Conservation (phyloP, 2,329 filamentous ascomycete species). For the Trichoderma asperellum region DNA sequence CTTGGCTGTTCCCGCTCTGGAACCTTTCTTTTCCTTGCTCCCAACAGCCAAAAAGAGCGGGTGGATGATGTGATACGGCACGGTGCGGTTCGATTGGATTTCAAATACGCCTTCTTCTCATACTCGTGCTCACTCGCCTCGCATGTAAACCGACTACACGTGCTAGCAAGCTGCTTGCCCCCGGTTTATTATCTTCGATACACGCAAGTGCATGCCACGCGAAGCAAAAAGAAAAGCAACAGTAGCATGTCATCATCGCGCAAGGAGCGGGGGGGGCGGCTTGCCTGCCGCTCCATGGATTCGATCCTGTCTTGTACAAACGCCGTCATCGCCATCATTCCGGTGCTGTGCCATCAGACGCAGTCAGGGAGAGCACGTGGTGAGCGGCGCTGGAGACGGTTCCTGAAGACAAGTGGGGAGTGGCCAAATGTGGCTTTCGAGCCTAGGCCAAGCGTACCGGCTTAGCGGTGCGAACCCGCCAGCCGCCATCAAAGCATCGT, state of each 20-base stretch:
- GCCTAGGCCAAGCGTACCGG: constrained; percentile 1
- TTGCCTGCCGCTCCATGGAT: neutral
- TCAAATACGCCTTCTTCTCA: neutral
- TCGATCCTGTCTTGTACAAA: neutral
- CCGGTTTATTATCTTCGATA: neutral
- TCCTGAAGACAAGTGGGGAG: constrained; percentile 25
- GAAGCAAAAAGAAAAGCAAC: neutral
- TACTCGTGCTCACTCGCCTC: neutral
- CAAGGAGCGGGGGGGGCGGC: constrained; percentile 8
- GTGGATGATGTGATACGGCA: neutral
- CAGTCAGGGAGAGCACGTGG: constrained; percentile 26
- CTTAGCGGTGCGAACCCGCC: constrained; percentile 23
- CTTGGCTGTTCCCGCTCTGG: neutral
- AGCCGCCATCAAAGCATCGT: constrained; percentile 3
- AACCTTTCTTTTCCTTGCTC: neutral
- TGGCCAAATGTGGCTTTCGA: constrained; percentile 14
- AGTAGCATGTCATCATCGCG: constrained; percentile 6
- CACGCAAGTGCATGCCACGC: neutral
- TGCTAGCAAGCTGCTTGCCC: neutral
- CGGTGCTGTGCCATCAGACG: neutral
- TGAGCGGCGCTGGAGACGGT: constrained; percentile 22
- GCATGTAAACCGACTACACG: neutral
- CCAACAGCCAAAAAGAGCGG: neutral
- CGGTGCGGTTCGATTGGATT: neutral
- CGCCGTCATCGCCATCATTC: neutral